Conservation (phyloP, 2,329 filamentous ascomycete genomes). For the Neofusicoccum laricinum region DNA sequence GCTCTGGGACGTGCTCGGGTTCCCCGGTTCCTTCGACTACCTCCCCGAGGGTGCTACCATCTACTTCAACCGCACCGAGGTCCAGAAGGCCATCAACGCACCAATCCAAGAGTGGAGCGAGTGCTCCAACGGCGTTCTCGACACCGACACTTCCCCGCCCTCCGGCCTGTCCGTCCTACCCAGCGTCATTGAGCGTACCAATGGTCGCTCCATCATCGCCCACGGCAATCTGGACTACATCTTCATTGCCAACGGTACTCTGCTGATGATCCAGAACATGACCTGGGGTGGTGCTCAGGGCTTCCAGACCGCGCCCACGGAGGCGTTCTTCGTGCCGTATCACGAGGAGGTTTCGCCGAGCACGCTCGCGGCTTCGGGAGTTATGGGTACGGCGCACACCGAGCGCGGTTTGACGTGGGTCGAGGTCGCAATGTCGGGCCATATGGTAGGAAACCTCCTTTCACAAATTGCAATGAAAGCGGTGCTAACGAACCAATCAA, state of each 20-base stretch:
- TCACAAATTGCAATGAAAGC: too few species aligned
- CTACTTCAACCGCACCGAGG: slow-evolving; percentile 55
- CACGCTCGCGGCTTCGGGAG: slow-evolving; percentile 59
- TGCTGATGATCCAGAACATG: slow-evolving; percentile 76
- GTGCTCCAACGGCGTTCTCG: slow-evolving; percentile 51
- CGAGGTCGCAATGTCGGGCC: slow-evolving; percentile 61
- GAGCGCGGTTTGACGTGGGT: slow-evolving; percentile 76
- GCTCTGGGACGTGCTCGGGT: slow-evolving; percentile 36
- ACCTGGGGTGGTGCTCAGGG: slow-evolving; percentile 71
- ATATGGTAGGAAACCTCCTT: slow-evolving; percentile 51
- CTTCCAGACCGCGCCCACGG: slow-evolving; percentile 59
- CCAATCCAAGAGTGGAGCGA: slow-evolving; percentile 56
- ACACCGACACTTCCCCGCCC: slow-evolving; percentile 53
- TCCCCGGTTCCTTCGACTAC: slow-evolving; percentile 39
- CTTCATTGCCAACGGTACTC: slow-evolving; percentile 65
- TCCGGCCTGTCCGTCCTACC: slow-evolving; percentile 61
- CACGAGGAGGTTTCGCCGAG: slow-evolving; percentile 39
- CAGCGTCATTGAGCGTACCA: slow-evolving; percentile 68
- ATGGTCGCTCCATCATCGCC: slow-evolving; percentile 65
- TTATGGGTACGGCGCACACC: slow-evolving; percentile 67
- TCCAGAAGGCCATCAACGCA: slow-evolving; percentile 59
- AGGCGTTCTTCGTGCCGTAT: slow-evolving; percentile 68
- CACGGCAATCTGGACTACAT: slow-evolving; percentile 71
- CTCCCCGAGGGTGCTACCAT: slow-evolving; percentile 36
- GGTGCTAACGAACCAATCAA: not conserved